A percentile compares a stretch with the other conserved stretches of the same genome.
These are phyloP conservation scores for Monosporascus sp. DNA, from an alignment of 2,329 filamentous ascomycete genomes.

Conservation along the genomic window DNA sequence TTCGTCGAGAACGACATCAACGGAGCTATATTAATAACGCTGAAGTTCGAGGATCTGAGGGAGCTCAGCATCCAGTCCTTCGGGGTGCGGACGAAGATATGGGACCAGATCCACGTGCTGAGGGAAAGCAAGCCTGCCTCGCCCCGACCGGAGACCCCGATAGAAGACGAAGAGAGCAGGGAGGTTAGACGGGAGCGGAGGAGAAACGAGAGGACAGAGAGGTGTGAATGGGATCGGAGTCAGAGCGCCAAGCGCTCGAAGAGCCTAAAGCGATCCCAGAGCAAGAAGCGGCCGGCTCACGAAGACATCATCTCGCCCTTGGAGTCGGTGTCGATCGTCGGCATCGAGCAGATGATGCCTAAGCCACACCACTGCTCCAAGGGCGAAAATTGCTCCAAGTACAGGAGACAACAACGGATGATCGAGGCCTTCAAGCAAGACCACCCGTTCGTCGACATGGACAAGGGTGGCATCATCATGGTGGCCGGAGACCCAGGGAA, in stretches of 20 bases:
- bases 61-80: constrained; percentile 78
- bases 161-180: constrained; percentile 53
- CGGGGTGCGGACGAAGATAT: constrained; percentile 71
- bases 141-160: constrained; percentile 51
- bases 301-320: constrained; percentile 69
- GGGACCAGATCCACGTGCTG: constrained; percentile 71
- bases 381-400: constrained; percentile 80
- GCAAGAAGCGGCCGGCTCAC: constrained; percentile 33
- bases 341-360: constrained; percentile 82
- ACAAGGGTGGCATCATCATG: constrained; percentile 63
- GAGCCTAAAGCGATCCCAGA: constrained; percentile 23
- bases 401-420: constrained; percentile 71
- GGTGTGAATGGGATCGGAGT: constrained; percentile 14
- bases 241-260: constrained; percentile 30
- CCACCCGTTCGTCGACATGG: constrained; percentile 60
- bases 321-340: constrained; percentile 86
- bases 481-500: constrained; percentile 77
- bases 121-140: constrained; percentile 49
- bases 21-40: constrained; percentile 77
- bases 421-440: constrained; percentile 70
- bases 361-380: constrained; percentile 81
- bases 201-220: constrained; percentile 28
- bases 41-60: constrained; percentile 83
- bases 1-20: constrained; percentile 92
- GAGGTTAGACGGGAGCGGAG: constrained; percentile 42